Evolutionary conservation across 768 basidiomycete species (phyloP).

Genomic region (Pholiota molesta): DNA sequence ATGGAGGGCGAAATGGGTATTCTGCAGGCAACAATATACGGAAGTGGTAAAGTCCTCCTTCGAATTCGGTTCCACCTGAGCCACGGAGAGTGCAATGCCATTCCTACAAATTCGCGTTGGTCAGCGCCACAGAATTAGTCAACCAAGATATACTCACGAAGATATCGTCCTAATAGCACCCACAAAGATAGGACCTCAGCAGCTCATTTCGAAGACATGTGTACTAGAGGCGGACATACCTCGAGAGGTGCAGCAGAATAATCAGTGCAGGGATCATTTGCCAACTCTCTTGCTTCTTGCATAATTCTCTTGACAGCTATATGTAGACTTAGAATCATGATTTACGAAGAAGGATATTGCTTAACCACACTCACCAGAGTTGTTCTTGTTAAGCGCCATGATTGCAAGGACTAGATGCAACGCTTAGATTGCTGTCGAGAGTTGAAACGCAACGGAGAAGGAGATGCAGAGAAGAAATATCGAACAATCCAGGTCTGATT

Average conservation of each 20-base stretch:
- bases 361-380: slow-evolving; percentile 61
- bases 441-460: neutral
- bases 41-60: slow-evolving; percentile 96
- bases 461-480: neutral
- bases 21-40: slow-evolving; percentile 88
- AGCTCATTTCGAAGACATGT: neutral
- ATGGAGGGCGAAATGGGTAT: slow-evolving; percentile 96
- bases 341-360: neutral
- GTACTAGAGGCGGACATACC: slow-evolving; percentile 35
- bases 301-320: slow-evolving; percentile 94
- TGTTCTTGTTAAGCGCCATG: slow-evolving; percentile 81
- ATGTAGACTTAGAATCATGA: neutral
- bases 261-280: slow-evolving; percentile 82
- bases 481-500: neutral
- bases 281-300: slow-evolving; percentile 92
- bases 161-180: slow-evolving; percentile 70
- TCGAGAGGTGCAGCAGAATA: slow-evolving; percentile 87
- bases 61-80: slow-evolving; percentile 85
- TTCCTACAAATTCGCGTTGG: slow-evolving; percentile 45
- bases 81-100: slow-evolving; percentile 99
- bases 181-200: slow-evolving; percentile 7
- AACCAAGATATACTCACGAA: slow-evolving; percentile 58
- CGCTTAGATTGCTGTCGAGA: neutral
- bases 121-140: slow-evolving; percentile 10
- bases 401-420: slow-evolving; percentile 5